Conservation (phyloP, 1,284 basidiomycete genomes). For the Tilletia setariae region DNA sequence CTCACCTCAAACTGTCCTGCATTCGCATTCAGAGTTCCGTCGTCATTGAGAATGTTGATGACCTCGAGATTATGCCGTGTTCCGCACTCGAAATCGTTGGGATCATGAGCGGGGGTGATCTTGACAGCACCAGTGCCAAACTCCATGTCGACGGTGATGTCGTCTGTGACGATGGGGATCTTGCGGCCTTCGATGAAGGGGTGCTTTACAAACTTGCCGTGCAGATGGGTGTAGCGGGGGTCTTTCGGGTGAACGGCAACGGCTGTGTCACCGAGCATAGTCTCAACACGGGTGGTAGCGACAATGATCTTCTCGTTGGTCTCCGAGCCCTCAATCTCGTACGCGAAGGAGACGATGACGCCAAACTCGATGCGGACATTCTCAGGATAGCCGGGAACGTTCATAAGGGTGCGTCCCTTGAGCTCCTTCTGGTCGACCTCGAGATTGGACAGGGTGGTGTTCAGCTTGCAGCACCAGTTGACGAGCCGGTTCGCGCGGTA, state of each 20-base stretch:
- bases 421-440: conserved; percentile 95
- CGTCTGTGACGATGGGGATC: conserved; percentile 84
- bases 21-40: conserved; percentile 91
- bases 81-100: conserved; percentile 95
- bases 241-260: conserved; percentile 96
- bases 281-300: conserved; percentile 96
- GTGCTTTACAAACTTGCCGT: conserved; percentile 86
- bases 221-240: conserved; percentile 87
- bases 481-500: conserved; percentile 97
- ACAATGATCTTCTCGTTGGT: conserved; percentile 77
- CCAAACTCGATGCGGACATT: conserved; percentile 98
- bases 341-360: conserved; percentile 91
- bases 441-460: conserved; percentile 93
- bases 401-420: conserved; percentile 80
- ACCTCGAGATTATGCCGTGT: conserved; percentile 83
- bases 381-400: conserved; percentile 86
- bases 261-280: conserved; percentile 96
- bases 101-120: conserved; percentile 99
- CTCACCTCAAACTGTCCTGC: conserved; percentile 75
- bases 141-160: conserved; percentile 82
- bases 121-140: conserved; percentile 99
- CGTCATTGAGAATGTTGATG: conserved; percentile 94
- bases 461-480: conserved; percentile 95
- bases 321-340: conserved; percentile 79
- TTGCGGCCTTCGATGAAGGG: conserved; percentile 79